These are phyloP conservation scores for Blumeria graminis DNA, from an alignment of 2,329 filamentous ascomycete genomes.

Conservation along the genomic window DNA sequence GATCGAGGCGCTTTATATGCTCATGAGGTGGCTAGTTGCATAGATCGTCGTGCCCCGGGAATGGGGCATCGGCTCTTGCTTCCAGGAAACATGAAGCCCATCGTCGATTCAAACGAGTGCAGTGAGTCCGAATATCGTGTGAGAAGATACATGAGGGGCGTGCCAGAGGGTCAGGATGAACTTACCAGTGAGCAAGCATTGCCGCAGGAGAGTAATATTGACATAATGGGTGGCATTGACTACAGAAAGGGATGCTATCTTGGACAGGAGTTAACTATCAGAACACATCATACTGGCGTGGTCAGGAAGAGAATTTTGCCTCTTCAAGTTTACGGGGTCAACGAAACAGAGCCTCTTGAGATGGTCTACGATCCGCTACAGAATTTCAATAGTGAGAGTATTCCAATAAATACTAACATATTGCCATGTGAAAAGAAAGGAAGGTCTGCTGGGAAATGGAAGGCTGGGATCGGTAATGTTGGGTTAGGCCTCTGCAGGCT, in stretches of 20 bases:
- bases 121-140: slow-evolving; percentile 42
- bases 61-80: slow-evolving; percentile 28
- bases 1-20: background rate
- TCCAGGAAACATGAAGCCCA: slow-evolving; percentile 16
- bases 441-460: slow-evolving; percentile 58
- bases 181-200: slow-evolving; percentile 46
- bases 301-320: slow-evolving; percentile 79
- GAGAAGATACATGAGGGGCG: slow-evolving; percentile 53
- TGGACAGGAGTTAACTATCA: slow-evolving; percentile 87
- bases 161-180: slow-evolving; percentile 68
- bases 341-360: slow-evolving; percentile 17
- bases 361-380: slow-evolving; percentile 24
- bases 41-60: slow-evolving; percentile 28
- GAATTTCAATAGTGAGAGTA: slow-evolving; percentile 9
- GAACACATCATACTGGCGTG: slow-evolving; percentile 82
- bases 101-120: slow-evolving; percentile 19
- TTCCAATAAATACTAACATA: slow-evolving; percentile 22
- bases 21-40: slow-evolving; percentile 10
- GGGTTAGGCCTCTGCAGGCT: slow-evolving; percentile 70
- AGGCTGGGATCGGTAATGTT: slow-evolving; percentile 59
- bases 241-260: slow-evolving; percentile 95
- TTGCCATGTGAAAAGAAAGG: slow-evolving; percentile 28
- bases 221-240: slow-evolving; percentile 64
- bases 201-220: slow-evolving; percentile 75
- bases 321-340: slow-evolving; percentile 40